phyloP scores from a whole-genome alignment of 2,329 filamentous ascomycete species.

The Ophiostoma fasciatum region DNA sequence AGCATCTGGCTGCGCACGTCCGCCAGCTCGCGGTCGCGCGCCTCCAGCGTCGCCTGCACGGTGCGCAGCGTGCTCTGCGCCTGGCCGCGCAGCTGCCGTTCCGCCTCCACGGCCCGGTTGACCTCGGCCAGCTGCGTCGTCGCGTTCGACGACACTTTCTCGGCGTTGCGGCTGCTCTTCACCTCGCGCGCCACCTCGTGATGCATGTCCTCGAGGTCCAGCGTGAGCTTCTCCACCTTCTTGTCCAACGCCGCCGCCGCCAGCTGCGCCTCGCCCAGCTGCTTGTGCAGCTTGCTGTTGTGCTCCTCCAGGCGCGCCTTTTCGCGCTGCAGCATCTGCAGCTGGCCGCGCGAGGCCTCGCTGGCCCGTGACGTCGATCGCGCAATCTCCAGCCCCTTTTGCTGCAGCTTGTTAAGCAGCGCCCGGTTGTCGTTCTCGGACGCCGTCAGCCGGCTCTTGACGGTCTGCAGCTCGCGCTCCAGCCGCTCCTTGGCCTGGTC shows the following conservation, averaged over 20 bases:
- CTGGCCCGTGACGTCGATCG: slow-evolving; percentile 74
- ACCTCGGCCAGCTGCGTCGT: slow-evolving; percentile 76
- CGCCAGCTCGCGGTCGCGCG: slow-evolving; percentile 64
- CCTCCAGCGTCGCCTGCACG: slow-evolving; percentile 64
- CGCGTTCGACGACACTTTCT: slow-evolving; percentile 69
- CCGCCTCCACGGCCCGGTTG: slow-evolving; percentile 80
- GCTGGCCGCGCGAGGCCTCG: slow-evolving; percentile 66
- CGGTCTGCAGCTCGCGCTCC: slow-evolving; percentile 77
- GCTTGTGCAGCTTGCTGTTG: slow-evolving; percentile 63
- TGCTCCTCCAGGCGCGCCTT: slow-evolving; percentile 75
- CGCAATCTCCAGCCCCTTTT: slow-evolving; percentile 93
- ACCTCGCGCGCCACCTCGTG: slow-evolving; percentile 85
- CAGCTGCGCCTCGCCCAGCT: slow-evolving; percentile 74
- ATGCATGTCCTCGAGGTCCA: slow-evolving; percentile 80
- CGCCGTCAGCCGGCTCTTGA: slow-evolving; percentile 76
- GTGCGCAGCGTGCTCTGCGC: slow-evolving; percentile 75
- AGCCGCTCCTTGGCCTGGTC: slow-evolving; percentile 90
- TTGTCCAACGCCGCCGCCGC: slow-evolving; percentile 77
- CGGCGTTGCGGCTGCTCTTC: slow-evolving; percentile 76
- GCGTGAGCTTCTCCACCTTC: slow-evolving; percentile 80
- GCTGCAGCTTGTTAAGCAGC: slow-evolving; percentile 91
- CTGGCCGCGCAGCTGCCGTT: slow-evolving; percentile 70
- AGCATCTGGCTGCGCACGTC: slow-evolving; percentile 70
- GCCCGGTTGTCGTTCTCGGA: slow-evolving; percentile 95
- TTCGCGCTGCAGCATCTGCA: slow-evolving; percentile 64